Percentiles rank a stretch among this genome's conserved stretches.
These are phyloP conservation scores for Rhodotorula toruloides DNA, from an alignment of 768 basidiomycete genomes.

Conservation along the genomic window DNA sequence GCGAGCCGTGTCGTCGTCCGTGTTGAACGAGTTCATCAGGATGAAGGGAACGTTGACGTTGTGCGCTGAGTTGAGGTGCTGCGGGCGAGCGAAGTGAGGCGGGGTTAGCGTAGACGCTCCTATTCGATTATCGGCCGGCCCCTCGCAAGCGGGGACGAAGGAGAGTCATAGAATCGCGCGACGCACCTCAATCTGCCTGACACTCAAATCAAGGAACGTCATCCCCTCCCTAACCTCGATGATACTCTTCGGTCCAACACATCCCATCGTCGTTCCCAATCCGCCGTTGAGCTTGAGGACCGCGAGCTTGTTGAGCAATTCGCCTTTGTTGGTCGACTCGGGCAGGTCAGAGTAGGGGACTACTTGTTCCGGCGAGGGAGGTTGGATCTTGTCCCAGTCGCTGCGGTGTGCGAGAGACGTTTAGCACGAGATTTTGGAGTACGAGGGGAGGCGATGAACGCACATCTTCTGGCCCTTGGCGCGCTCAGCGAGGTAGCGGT, in stretches of 20 bases:
- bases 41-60: slow-evolving; percentile 91
- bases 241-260: slow-evolving; percentile 72
- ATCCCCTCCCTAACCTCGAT: slow-evolving; percentile 96
- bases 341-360: slow-evolving; percentile 72
- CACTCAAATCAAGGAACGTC: slow-evolving; percentile 92
- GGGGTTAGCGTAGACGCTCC: background rate
- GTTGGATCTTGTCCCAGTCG: slow-evolving; percentile 83
- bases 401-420: slow-evolving; percentile 48
- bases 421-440: background rate
- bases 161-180: too few species aligned
- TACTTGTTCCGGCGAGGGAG: slow-evolving; percentile 78
- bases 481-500: slow-evolving; percentile 82
- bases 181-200: slow-evolving; percentile 77
- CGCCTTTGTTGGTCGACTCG: slow-evolving; percentile 55
- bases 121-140: too few species aligned
- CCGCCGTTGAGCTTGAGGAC: slow-evolving; percentile 87
- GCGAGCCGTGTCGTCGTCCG: slow-evolving; percentile 88
- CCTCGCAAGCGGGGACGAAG: too few species aligned
- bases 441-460: slow-evolving; percentile 40
- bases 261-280: slow-evolving; percentile 49
- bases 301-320: slow-evolving; percentile 85
- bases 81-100: background rate
- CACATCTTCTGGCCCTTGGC: slow-evolving; percentile 83
- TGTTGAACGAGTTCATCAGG: slow-evolving; percentile 99
- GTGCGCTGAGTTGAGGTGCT: slow-evolving; percentile 77